Evolutionary conservation across 176 grass and related monocot species (phyloP), one percentile per base, ranked within the genome.

Genomic region (Bonia amplexicaulis): DNA sequence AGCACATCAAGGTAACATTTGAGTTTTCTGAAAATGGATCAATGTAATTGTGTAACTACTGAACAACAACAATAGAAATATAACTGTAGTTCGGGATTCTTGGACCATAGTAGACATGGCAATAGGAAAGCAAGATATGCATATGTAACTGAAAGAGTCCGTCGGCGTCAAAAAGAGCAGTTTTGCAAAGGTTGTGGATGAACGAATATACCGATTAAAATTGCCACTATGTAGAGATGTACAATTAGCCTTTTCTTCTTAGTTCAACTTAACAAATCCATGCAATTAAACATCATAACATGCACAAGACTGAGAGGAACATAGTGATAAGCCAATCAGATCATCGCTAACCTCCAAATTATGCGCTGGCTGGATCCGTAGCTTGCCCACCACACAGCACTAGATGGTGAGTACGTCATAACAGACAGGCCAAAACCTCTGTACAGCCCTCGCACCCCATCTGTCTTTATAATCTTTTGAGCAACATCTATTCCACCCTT

Each of bases 371-470:
- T 99, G 40, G 92, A 92, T 25, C 96, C 96, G 75, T 99, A 99
- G 85, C 91, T 99, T 19, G 93, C 96, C 96, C 96, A 99, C 96
- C 96, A 99, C 14, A 94, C 96, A 86, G 90, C 91, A 71, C 96
- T 96, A 29, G 96, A 99, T 29, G 96, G 96, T 57, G 96, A 74
- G 54, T 99, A 96, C 17, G 93, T 99, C 93, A 99, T 91, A 85
- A 91, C 84, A 82, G 96, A 99, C 58, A 99, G 65, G 27, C 93
- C 96, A 94, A 96, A 99, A 73, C 96, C 96, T 90, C 96, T 93
- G 71, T 96, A 99, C 6, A 99, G 48, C 27, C 96, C 96, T 14
- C 84, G 73, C n/a, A 90, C 29, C 9, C 96, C 96, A 37, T 99
- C 93, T 81, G 96, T 63, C 86, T 93, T 73, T 20, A 94, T 66